Conservation (phyloP, 164 flowering plant species). For the Piper longum region DNA sequence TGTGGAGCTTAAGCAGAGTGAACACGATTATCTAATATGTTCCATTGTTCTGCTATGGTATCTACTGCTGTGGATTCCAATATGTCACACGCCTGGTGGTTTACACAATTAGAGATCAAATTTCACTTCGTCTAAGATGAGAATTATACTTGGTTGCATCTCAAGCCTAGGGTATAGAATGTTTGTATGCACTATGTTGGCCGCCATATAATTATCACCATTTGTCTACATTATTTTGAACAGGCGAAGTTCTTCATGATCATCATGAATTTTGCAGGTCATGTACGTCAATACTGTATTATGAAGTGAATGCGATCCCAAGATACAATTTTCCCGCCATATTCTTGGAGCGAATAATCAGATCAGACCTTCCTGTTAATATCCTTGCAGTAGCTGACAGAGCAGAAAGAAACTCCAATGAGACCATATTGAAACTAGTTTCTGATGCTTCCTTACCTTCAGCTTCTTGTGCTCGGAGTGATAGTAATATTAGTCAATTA, state of each 20-base stretch:
- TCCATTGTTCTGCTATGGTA: too few species aligned
- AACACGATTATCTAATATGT: too few species aligned
- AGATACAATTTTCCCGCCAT: constrained; percentile 90
- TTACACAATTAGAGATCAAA: too few species aligned
- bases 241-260: not conserved
- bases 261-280: constrained; percentile 29
- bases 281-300: constrained; percentile 41
- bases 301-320: constrained; percentile 88
- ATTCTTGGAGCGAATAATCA: constrained; percentile 78
- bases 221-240: too few species aligned
- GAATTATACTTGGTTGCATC: too few species aligned
- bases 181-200: too few species aligned
- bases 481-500: constrained; percentile 10
- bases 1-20: too few species aligned
- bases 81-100: too few species aligned
- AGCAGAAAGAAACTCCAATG: constrained; percentile 44
- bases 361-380: constrained; percentile 91
- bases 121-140: too few species aligned
- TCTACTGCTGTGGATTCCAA: too few species aligned
- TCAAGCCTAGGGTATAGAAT: too few species aligned
- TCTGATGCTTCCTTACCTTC: constrained; percentile 3
- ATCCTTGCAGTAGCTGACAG: constrained; percentile 76
- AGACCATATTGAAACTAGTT: constrained; percentile 13
- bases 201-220: too few species aligned
- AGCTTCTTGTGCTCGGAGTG: constrained; percentile 13